Evolutionary conservation across 257 asterid genomes (phyloP), one percentile per base, ranked within the genome.

Genomic region (Verbena officinalis): DNA sequence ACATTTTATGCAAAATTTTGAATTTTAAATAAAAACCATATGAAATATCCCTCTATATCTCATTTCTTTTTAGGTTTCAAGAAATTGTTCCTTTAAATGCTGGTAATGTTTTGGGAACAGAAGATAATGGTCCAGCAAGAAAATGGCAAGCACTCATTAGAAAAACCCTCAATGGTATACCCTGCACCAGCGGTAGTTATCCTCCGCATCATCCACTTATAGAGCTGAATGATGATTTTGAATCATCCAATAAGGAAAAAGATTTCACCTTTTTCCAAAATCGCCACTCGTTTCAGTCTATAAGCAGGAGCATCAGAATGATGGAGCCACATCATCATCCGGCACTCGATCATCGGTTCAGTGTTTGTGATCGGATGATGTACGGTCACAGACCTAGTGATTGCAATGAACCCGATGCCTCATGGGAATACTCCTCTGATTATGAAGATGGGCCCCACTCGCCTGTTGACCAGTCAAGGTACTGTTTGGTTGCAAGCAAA

Each of bases 21-120:
- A 27, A 2, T 27, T 27, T 27, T 27, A 2, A 27, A 40, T 56
- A 1, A 51, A 9, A 50, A 44, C 50, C 67, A 67, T 39, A 27
- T 48, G 15, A 52, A 23, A 17, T 17, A 27, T 13, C 45, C 21
- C 16, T 12, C 2, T 23, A 4, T 59, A 46, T 31, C 19, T 23
- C 5, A n/a, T 44, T 17, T 36, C 20, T 42, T 67, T n/a, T 59
- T 60, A 93, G 99, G 78, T 93, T 93, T 80, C 99, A 93, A 77
- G 99, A 93, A 72, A 90, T 93, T 30, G 99, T 93, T 59, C 99
- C 99, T 51, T 64, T 93, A 39, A 93, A 87, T 70, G 99, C 97
- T 20, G 97, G 97, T 46, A 93, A 93, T 64, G 97, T 93, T 15
- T 73, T 93, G 79, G 97, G 96, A 21, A 80, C 95, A 31, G 99